Evolutionary conservation across 2,329 filamentous ascomycete species (phyloP), one percentile per base, ranked within the genome.

Genomic region (Talaromyces sp.): DNA sequence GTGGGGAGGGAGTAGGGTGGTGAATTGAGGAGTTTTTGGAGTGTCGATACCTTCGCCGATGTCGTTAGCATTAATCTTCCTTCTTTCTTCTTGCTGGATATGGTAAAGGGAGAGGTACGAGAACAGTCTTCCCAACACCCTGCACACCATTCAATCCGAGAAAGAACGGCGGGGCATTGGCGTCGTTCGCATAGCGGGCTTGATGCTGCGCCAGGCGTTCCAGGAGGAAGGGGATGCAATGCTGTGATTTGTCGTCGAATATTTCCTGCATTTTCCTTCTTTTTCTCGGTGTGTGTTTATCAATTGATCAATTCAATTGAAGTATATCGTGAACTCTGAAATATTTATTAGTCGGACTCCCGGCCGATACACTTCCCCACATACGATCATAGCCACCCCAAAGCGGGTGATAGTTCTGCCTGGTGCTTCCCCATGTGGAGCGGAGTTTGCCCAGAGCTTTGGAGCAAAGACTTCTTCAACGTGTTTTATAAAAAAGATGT

Each of bases 141-240:
- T 97, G 94, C 31, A 97, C 88, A 67, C 93, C 94, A 72, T 96
- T 96, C 72, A 98, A 85, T 56, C 93, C 94, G 68, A 97, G 84
- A 75, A 97, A 87, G 77, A 97, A 91, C 31, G 93, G 92, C 22
- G 84, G 85, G 61, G 80, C 74, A 63, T 72, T 72, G 65, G 74
- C 68, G 45, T 73, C 74, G 45, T 72, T 68, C 19, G 71, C 71
- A 68, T 78, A 74, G 67, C 78, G 79, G 19, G 75, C 72, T 67
- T 79, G 80, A 74, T 89, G 85, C 40, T 76, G 68, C 66, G 82
- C 75, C 65, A 92, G 81, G 54, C 83, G 85, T 45, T 85, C 79
- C 40, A 91, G 83, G 67, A 93, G 90, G 76, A 94, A 95, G 25
- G 90, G 89, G 69, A 93, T 86, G 79, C 90, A 92, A 75, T 91